Base-by-base conservation (phyloP, 495 filamentous ascomycete species). In the Talaromyces trachyspermus region DNA sequence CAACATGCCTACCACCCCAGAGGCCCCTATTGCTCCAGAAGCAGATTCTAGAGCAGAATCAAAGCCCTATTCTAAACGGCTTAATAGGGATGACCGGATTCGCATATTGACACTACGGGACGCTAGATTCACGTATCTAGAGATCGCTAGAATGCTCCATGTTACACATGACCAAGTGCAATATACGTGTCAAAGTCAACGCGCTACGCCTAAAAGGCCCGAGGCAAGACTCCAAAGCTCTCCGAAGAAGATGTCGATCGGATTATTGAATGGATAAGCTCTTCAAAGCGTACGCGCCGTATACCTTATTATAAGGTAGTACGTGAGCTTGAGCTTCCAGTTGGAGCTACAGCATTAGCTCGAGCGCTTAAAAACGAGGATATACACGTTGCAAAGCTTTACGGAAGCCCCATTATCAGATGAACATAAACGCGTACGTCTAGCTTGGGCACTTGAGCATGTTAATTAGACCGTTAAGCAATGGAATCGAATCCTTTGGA, bases 241-340 rank as follows among this genome's bases (percentile, higher is more conserved):
- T n/a, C n/a, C n/a, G n/a, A n/a, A n/a, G n/a, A n/a, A n/a, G n/a
- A n/a, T n/a, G n/a, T n/a, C n/a, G n/a, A n/a, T n/a, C n/a, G n/a
- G n/a, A n/a, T n/a, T n/a, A n/a, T n/a, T n/a, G n/a, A n/a, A n/a
- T n/a, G n/a, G n/a, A n/a, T n/a, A n/a, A n/a, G n/a, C n/a, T n/a
- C 50, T 12, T 56, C 50, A 6, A 36, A 59, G 32, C 30, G 48
- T n/a, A 61, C 49, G 7, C 55, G 51, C 1, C 49, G 50, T 15
- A 43, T 58, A 9, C 41, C 48, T 43, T 65, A 46, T 43, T 10
- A 32, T 7, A 51, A 50, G 22, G 51, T 63, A 37, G 58, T 56
- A 42, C 9, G 49, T 32, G 51, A 59, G 19, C 47, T 63, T 38
- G 37, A 46, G 1, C 56, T 57, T n/a, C 18, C 52, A 25, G 53